Base-by-base conservation (phyloP, 495 filamentous ascomycete species). In the Elasticomyces elasticus region DNA sequence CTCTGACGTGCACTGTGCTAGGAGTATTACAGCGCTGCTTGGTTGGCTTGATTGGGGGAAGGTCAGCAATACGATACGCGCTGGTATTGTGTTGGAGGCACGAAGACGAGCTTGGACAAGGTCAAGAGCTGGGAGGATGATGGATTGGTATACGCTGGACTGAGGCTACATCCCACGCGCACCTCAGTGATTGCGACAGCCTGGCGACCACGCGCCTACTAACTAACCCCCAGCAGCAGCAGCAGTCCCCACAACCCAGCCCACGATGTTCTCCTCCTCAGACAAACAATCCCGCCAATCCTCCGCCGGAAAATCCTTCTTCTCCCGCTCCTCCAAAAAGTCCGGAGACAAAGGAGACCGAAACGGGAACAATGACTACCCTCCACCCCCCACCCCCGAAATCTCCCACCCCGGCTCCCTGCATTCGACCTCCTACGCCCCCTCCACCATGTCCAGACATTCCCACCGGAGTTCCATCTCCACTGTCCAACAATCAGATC, bases 241-340 rank as follows among this genome's bases (percentile, higher is more conserved):
- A 37, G 7, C 20, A 48, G n/a, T n/a, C 6, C 3, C 2, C 35
- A 5, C 28, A n/a, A 38, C 20, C 2, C 27, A 13, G 31, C 26
- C 13, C 19, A 49, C 56, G 13, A 52, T 49, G 47, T 57, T 57
- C 72, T 77, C 83, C 73, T 77, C 82, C 56, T 65, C 74, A 71
- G 83, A 88, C 63, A 63, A 61, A 72, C 90, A 91, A 72, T 76
- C 83, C 52, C 79, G 87, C 66, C 85, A 89, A 73, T 86, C 85
- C 47, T 89, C 87, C 49, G 81, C 80, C 61, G 84, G 85, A 58
- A 90, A 89, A 72, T 89, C 85, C 47, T 91, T 95, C 75, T 92
- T 92, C 68, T 81, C 85, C 56, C 79, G 83, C 66, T 87, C 79
- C 62, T 87, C 80, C 63, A 73, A 89, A 68, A 87, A 87, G 70